A percentile compares a stretch with the other conserved stretches of the same genome.
Conservation (phyloP, 805 yeast species). For the Myxozyma neotropica region DNA sequence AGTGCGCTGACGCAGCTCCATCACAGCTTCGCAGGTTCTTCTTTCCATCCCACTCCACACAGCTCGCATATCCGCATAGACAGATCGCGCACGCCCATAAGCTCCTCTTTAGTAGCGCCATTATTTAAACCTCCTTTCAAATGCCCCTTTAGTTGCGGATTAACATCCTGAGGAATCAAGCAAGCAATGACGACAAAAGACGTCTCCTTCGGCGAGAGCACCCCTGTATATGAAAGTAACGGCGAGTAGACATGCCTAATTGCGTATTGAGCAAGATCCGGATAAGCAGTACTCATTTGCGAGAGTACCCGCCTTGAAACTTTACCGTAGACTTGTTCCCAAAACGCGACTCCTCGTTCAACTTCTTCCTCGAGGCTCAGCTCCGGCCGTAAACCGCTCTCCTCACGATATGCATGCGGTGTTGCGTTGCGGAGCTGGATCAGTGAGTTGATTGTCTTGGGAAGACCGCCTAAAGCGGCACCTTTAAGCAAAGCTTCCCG, state of each 20-base stretch:
- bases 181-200: slow-evolving; percentile 76
- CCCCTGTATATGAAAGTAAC: slow-evolving; percentile 65
- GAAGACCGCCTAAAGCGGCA: slow-evolving; percentile 79
- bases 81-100: slow-evolving; percentile 61
- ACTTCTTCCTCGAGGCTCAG: slow-evolving; percentile 19
- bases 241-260: slow-evolving; percentile 76
- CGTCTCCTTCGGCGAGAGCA: slow-evolving; percentile 68
- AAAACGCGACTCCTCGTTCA: slow-evolving; percentile 62
- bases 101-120: slow-evolving; percentile 68
- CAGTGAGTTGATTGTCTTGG: slow-evolving; percentile 79
- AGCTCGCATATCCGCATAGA: slow-evolving; percentile 68
- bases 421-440: slow-evolving; percentile 65
- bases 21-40: slow-evolving; percentile 57
- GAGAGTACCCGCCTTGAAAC: slow-evolving; percentile 65
- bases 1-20: no score
- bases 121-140: slow-evolving; percentile 80
- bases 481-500: slow-evolving; percentile 80
- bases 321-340: slow-evolving; percentile 76
- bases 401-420: slow-evolving; percentile 53
- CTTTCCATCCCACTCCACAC: slow-evolving; percentile 69
- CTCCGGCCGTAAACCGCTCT: slow-evolving; percentile 25
- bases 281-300: slow-evolving; percentile 75
- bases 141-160: slow-evolving; percentile 91
- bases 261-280: slow-evolving; percentile 79
- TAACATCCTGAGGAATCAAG: slow-evolving; percentile 88